phyloP scores from a whole-genome alignment of 2,329 filamentous ascomycete genomes.

The Aspergillus sp. region DNA sequence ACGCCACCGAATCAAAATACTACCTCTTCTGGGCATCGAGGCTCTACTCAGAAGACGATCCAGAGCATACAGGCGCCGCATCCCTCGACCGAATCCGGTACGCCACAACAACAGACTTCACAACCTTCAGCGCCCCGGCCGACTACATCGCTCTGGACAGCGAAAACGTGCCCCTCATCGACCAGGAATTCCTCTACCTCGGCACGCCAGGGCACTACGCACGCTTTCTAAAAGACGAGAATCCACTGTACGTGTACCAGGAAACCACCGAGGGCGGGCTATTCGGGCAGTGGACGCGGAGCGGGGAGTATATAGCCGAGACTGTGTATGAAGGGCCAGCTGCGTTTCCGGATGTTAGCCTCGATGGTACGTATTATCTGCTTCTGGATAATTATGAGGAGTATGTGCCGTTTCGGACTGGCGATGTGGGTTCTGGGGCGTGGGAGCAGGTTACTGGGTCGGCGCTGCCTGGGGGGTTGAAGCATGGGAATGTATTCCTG shows the following conservation, averaged over 20 bases:
- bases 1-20: neutral
- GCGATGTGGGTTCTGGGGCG: neutral
- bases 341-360: conserved; percentile 2
- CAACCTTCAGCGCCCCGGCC: neutral
- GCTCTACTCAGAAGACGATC: neutral
- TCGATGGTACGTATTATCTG: neutral
- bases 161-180: conserved; percentile 7
- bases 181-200: conserved; percentile 8
- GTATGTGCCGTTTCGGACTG: conserved; percentile 6
- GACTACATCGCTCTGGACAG: conserved; percentile 6
- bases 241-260: conserved; percentile 2
- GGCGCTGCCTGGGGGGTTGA: conserved; percentile 8
- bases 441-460: neutral
- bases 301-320: neutral
- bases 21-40: conserved; percentile 8
- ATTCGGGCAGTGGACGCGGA: conserved; percentile 3
- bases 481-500: conserved; percentile 11
- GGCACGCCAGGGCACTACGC: neutral
- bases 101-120: conserved; percentile 5
- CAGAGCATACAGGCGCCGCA: neutral
- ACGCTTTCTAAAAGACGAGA: conserved; percentile 6
- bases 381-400: conserved; percentile 10
- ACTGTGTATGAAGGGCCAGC: conserved; percentile 2
- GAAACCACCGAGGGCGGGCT: conserved; percentile 2
- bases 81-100: conserved; percentile 7